Evolutionary conservation across 192 early-diverging fungal genomes (phyloP).

Genomic region (Globomyces pollinis-pini): DNA sequence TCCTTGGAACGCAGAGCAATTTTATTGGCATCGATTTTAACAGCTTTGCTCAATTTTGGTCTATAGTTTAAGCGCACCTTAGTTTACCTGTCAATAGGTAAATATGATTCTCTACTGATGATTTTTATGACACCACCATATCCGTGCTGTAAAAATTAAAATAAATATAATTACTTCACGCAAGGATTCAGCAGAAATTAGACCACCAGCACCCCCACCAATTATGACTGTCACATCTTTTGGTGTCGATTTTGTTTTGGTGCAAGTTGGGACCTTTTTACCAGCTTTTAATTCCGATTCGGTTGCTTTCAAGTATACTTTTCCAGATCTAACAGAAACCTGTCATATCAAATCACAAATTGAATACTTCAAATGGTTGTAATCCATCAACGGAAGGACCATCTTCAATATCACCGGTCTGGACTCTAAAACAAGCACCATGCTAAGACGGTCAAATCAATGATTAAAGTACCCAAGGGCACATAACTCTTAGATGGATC

Average conservation of each 20-base stretch:
- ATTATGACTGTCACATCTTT: constrained; percentile 26
- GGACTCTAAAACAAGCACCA: constrained; percentile 32
- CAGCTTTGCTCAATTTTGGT: constrained; percentile 48
- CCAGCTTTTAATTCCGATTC: constrained; percentile 10
- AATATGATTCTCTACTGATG: constrained; percentile 38
- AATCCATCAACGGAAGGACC: constrained; percentile 23
- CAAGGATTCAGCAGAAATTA: constrained; percentile 34
- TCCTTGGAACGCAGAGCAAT: constrained; percentile 33
- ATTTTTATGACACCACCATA: constrained; percentile 39
- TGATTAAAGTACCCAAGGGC: constrained; percentile 24
- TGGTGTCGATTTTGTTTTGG: background rate
- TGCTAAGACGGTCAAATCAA: constrained; percentile 16
- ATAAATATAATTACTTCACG: constrained; percentile 27
- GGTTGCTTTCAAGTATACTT: constrained; percentile 5
- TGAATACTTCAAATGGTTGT: constrained; percentile 2
- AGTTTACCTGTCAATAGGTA: constrained; percentile 38
- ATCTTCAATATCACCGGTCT: constrained; percentile 37
- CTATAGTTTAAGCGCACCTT: constrained; percentile 2
- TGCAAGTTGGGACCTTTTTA: constrained; percentile 4
- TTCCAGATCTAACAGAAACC: background rate
- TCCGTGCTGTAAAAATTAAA: constrained; percentile 25
- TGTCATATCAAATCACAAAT: background rate
- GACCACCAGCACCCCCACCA: constrained; percentile 47
- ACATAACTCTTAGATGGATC: no score
- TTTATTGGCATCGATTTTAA: constrained; percentile 26